These are phyloP conservation scores for Artemisia annua DNA, from an alignment of 129 eudicot species.

Conservation along the genomic window DNA sequence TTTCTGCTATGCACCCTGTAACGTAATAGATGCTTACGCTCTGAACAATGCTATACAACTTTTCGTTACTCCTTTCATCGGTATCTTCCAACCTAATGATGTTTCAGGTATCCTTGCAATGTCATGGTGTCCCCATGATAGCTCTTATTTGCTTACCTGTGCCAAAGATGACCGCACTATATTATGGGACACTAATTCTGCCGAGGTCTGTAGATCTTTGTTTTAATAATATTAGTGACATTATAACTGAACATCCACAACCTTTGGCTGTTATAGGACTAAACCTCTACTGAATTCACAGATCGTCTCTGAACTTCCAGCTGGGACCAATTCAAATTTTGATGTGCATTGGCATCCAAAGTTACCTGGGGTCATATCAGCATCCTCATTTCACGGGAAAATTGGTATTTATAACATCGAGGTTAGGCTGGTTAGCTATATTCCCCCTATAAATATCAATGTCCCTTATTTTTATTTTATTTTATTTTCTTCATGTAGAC, in stretches of 20 bases:
- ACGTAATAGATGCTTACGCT: no score
- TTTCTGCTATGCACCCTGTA: no score
- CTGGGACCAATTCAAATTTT: conserved; percentile 84
- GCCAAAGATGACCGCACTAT: conserved; percentile 92
- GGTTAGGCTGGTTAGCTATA: conserved; percentile 43
- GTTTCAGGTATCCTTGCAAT: conserved; percentile 79
- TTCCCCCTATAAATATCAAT: background rate
- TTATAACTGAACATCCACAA: no score
- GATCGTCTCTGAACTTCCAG: conserved; percentile 85
- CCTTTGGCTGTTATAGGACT: no score
- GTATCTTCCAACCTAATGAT: background rate
- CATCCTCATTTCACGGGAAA: conserved; percentile 89
- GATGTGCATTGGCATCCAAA: conserved; percentile 90
- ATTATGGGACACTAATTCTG: conserved; percentile 76
- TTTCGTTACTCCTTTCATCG: conserved; percentile 1
- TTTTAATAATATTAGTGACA: no score
- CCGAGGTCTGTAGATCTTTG: conserved; percentile 51
- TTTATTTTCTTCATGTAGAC: conserved; percentile 5
- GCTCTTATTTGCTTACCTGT: conserved; percentile 85
- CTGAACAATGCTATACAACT: background rate
- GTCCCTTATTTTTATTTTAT: background rate
- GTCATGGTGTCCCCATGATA: conserved; percentile 92
- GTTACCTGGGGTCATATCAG: conserved; percentile 85
- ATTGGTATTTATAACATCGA: conserved; percentile 81
- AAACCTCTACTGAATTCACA: conserved; percentile 22